Evolutionary conservation across 2,329 filamentous ascomycete genomes (phyloP).

Genomic region (Claviceps cyperi): DNA sequence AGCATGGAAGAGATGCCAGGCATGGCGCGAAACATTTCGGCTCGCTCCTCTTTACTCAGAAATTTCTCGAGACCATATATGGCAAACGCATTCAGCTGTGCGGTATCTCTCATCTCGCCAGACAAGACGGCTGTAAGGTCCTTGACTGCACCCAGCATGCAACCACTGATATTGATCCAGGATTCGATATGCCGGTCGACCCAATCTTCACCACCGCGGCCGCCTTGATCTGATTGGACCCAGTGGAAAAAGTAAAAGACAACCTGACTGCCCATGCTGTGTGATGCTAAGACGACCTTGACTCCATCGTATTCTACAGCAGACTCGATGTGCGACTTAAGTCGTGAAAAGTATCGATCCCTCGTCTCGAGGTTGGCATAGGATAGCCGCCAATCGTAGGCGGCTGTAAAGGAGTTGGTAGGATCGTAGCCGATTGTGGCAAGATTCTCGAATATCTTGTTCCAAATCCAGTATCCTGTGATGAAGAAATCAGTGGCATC

Average conservation of each 20-base stretch:
- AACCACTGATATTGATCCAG: slow-evolving; percentile 97
- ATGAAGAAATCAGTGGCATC: slow-evolving; percentile 95
- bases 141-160: slow-evolving; percentile 92
- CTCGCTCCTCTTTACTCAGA: slow-evolving; percentile 74
- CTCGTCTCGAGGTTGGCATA: slow-evolving; percentile 80
- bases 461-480: slow-evolving; percentile 95
- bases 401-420: slow-evolving; percentile 53
- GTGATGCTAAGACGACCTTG: slow-evolving; percentile 77
- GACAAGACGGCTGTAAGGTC: slow-evolving; percentile 81
- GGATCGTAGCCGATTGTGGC: slow-evolving; percentile 94
- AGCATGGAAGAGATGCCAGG: slow-evolving; percentile 94
- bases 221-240: slow-evolving; percentile 67
- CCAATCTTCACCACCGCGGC: slow-evolving; percentile 73
- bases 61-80: slow-evolving; percentile 97
- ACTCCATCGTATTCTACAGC: slow-evolving; percentile 57
- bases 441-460: slow-evolving; percentile 93
- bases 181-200: slow-evolving; percentile 80
- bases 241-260: slow-evolving; percentile 70
- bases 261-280: slow-evolving; percentile 97
- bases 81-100: slow-evolving; percentile 88
- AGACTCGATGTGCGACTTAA: slow-evolving; percentile 84
- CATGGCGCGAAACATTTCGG: slow-evolving; percentile 92
- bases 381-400: slow-evolving; percentile 84
- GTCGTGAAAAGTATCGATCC: slow-evolving; percentile 83
- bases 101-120: slow-evolving; percentile 96